Evolutionary conservation across 1,139 yeast genomes (phyloP), one percentile per base, ranked within the genome.

Genomic region (Diutina mesorugosa): DNA sequence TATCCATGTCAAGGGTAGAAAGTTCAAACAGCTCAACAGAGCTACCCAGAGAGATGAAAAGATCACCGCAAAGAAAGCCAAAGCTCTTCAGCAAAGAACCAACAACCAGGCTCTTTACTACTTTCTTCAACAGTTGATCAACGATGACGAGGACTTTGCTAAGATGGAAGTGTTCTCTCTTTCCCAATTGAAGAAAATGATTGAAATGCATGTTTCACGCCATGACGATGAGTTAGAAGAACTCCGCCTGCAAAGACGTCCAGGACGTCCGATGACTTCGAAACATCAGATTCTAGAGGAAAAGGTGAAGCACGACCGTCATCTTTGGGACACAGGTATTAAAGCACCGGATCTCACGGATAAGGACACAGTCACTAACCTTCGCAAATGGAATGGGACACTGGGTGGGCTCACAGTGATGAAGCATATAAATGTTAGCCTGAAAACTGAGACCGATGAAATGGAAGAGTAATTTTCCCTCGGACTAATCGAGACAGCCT

Each of bases 1-100:
- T 38, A 77, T 91, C 62, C 98, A 91, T 68, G 90, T 95, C 48
- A 86, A 85, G 65, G 96, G 97, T 7, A 79, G 97, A 57, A 90
- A 89, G 69, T 87, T 89, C 70, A 86, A 87, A 68, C 90, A 87
- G 68, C 73, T 91, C 58, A 85, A 85, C 59, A 76, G 95, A 61
- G 97, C 97, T n/a, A 83, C 95, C 1, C 72, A 90, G 54, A 79
- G 98, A 68, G 95, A 90, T 61, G 78, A 78, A 55, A 88, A 87
- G 67, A 72, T 91, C 56, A 78, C 77, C 53, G 74, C 74, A 56
- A 82, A 79, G 66, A 87, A 85, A 66, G 69, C 72, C 53, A 73
- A 74, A 52, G 80, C 80, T 60, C 69, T 78, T 45, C 85, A 84
- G 57, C 81, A 81, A 61, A 83, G 85, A 62, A 79, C 80, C 55